Evolutionary conservation across 1,284 basidiomycete genomes (phyloP).

Genomic region (Moesziomyces antarcticus): DNA sequence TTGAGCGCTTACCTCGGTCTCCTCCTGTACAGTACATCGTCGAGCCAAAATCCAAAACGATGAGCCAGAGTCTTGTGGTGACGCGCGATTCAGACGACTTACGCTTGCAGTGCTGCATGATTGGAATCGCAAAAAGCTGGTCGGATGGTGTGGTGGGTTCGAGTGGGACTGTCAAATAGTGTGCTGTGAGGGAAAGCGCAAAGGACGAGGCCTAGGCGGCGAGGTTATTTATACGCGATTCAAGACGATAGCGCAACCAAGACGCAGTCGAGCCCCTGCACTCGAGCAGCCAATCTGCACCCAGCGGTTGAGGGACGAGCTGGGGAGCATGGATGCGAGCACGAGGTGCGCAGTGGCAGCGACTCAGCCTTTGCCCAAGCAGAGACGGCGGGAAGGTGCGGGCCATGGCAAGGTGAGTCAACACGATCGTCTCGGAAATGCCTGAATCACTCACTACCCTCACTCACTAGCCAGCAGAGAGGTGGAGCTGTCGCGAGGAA

Average conservation of each 20-base stretch:
- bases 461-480: too few species aligned
- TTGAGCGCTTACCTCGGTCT: conserved; percentile 13
- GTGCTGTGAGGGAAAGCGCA: too few species aligned
- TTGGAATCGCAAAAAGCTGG: neutral
- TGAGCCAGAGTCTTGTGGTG: neutral
- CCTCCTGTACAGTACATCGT: conserved; percentile 2
- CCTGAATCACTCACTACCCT: too few species aligned
- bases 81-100: neutral
- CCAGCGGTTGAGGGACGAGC: too few species aligned
- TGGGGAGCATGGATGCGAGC: too few species aligned
- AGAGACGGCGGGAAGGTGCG: neutral
- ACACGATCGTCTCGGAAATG: neutral
- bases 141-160: neutral
- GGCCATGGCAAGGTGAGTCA: neutral
- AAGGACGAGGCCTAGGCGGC: too few species aligned
- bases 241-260: too few species aligned
- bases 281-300: too few species aligned
- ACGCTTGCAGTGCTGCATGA: conserved; percentile 21
- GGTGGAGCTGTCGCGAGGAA: too few species aligned
- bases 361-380: too few species aligned
- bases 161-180: neutral
- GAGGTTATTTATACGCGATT: neutral
- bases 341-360: too few species aligned
- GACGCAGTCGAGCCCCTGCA: too few species aligned
- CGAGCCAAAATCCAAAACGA: neutral